phyloP scores from a whole-genome alignment of 805 yeast genomes.

The Candida montana region DNA sequence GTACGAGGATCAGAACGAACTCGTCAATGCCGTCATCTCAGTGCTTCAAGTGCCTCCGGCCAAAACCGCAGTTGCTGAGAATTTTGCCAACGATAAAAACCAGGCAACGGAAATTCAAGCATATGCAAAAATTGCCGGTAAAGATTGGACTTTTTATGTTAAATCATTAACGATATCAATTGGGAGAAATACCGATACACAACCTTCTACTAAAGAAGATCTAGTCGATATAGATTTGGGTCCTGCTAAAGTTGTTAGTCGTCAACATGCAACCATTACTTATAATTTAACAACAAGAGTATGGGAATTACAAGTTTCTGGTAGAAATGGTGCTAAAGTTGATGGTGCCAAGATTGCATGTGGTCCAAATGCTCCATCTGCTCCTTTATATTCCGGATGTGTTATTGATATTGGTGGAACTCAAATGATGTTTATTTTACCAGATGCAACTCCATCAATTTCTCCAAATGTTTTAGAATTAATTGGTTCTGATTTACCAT shows the following conservation, averaged over 20 bases:
- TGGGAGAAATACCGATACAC: constrained; percentile 70
- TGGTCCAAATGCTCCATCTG: constrained; percentile 41
- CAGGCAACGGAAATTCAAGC: constrained; percentile 82
- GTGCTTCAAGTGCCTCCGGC: constrained; percentile 67
- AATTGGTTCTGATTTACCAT: constrained; percentile 29
- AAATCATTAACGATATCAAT: constrained; percentile 68
- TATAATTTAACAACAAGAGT: constrained; percentile 68
- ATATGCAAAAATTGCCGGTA: constrained; percentile 92
- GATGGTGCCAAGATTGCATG: constrained; percentile 52
- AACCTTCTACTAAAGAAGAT: constrained; percentile 14
- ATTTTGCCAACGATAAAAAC: constrained; percentile 68
- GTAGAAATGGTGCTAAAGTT: constrained; percentile 91
- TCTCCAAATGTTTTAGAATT: constrained; percentile 34
- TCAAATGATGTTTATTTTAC: constrained; percentile 97
- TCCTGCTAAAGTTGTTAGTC: constrained; percentile 94
- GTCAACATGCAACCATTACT: constrained; percentile 81
- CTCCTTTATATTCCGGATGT: constrained; percentile 77
- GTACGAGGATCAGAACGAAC: constrained; percentile 56
- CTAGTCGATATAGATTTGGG: constrained; percentile 82
- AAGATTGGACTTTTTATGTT: constrained; percentile 91
- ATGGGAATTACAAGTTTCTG: constrained; percentile 82
- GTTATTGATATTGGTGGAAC: constrained; percentile 93
- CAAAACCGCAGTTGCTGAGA: constrained; percentile 66
- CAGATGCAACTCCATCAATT: constrained; percentile 76
- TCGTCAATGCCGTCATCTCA: constrained; percentile 70